These are phyloP conservation scores for Sonneratia caseolaris DNA, from an alignment of 345 rosid species.

Conservation along the genomic window DNA sequence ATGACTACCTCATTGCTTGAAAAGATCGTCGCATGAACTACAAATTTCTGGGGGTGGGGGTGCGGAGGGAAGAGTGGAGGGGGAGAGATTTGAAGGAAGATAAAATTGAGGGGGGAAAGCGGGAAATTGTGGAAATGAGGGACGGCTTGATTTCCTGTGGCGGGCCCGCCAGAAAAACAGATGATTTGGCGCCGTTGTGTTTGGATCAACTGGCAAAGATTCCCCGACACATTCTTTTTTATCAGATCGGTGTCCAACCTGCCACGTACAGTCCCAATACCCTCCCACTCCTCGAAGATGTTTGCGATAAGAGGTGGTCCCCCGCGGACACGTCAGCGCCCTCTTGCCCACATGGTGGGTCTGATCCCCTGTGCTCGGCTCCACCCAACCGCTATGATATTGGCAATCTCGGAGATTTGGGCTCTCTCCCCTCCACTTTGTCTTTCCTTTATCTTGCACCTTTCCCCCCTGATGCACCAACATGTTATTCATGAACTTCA, in stretches of 20 bases:
- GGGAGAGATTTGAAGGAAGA: too few species aligned
- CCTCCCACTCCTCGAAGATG: neutral
- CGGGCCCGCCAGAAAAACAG: constrained; percentile 3
- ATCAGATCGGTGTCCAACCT: neutral
- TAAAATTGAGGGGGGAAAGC: neutral
- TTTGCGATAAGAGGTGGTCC: neutral
- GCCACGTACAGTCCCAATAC: constrained; percentile 4
- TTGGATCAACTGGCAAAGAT: constrained; percentile 1
- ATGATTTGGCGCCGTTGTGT: neutral
- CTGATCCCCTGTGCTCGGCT: neutral
- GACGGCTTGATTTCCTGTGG: neutral
- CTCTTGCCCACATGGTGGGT: too few species aligned
- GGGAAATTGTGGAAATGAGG: neutral
- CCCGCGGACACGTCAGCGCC: neutral
- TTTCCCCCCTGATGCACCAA: too few species aligned
- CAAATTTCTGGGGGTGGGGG: too few species aligned
- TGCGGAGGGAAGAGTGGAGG: too few species aligned
- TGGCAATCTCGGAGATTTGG: neutral
- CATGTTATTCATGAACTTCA: too few species aligned
- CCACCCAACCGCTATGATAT: neutral
- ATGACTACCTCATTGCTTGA: too few species aligned
- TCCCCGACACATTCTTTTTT: constrained; percentile 8
- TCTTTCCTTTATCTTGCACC: too few species aligned
- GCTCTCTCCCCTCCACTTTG: too few species aligned
- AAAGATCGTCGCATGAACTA: too few species aligned